Base-by-base conservation (phyloP, 129 eudicot genomes). In the Chrysanthemum seticuspe region DNA sequence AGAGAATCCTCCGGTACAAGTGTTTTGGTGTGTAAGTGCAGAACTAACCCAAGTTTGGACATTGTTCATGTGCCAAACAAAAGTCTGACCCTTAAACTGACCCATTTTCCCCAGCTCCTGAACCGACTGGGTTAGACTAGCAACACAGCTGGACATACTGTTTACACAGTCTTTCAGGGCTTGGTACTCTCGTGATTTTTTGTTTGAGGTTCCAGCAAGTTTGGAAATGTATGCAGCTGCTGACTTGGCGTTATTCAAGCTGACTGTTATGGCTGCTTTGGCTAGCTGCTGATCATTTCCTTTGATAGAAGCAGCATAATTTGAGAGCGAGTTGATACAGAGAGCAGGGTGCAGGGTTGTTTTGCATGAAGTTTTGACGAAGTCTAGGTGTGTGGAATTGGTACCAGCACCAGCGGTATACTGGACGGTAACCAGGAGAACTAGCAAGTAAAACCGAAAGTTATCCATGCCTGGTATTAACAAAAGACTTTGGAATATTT, bases 41-140 rank as follows among this genome's bases (percentile, higher is more conserved):
- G 95, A 88, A 73, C 97, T 92, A 3, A 85, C 94, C 96, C 96
- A 92, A 0, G 97, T 92, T 83, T 89, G 85, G 50, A 92, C 87
- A 66, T 84, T 87, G 62, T 86, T 87, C 86, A 87, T 75, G 62
- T 82, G 93, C 94, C 89, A 83, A 64, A 58, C 64, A 68, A 87
- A 85, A 51, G 76, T 79, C 68, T 83, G 78, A 6, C 85, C 82
- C 48, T 67, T 44, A 34, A 61, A 72, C 13, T 15, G 79, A 21
- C 72, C 74, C 84, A 75, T 75, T 16, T 70, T 73, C 1, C 80
- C 83, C 1, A 89, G 80, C 70, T 87, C 91, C 77, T 76, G 67
- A 27, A 84, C 49, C 3, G 96, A 92, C 23, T 78, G 78, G 57
- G 78, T 82, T 12, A 92, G 86, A 74, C 84, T 85, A 21, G 84